A percentile compares a stretch with the other conserved stretches of the same genome.
These are phyloP conservation scores for Calamus simplicifolius DNA, from an alignment of 176 grass and related monocot genomes.

Conservation along the genomic window DNA sequence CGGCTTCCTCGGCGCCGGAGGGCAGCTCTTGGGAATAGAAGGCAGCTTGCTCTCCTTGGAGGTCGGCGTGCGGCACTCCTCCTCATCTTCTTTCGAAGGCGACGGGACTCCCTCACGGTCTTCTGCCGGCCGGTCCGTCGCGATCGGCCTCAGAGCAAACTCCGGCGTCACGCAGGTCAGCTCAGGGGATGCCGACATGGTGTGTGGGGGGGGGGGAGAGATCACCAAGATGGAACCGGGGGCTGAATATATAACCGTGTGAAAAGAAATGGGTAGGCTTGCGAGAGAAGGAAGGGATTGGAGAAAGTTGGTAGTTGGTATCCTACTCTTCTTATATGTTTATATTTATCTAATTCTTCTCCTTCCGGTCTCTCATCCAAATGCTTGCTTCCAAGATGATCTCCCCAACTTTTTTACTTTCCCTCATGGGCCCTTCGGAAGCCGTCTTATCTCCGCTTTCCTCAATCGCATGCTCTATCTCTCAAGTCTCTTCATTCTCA, in stretches of 20 bases:
- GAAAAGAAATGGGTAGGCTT: background rate
- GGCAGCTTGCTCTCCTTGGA: conserved; percentile 18
- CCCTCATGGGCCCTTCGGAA: conserved; percentile 2
- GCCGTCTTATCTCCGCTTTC: conserved; percentile 4
- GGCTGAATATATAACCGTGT: too few relatives aligned
- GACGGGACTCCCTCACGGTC: background rate
- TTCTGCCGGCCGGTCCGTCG: background rate
- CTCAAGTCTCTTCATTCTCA: background rate
- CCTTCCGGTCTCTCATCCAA: background rate
- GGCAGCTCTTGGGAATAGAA: conserved; percentile 2
- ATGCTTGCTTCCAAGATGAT: conserved; percentile 19
- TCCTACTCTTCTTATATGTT: background rate
- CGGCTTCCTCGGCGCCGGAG: conserved; percentile 8
- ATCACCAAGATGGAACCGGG: too few relatives aligned
- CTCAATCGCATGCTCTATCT: background rate
- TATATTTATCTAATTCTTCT: background rate
- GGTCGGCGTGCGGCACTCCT: conserved; percentile 17
- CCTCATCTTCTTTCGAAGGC: background rate
- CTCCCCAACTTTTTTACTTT: conserved; percentile 11
- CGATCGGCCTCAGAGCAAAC: conserved; percentile 1
- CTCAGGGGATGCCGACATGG: conserved; percentile 11
- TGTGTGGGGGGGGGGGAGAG: background rate
- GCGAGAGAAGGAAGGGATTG: background rate
- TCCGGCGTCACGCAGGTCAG: background rate
- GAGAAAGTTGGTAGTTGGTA: background rate